Evolutionary conservation across 1,284 basidiomycete species (phyloP).

Genomic region (Ustilago sp.): DNA sequence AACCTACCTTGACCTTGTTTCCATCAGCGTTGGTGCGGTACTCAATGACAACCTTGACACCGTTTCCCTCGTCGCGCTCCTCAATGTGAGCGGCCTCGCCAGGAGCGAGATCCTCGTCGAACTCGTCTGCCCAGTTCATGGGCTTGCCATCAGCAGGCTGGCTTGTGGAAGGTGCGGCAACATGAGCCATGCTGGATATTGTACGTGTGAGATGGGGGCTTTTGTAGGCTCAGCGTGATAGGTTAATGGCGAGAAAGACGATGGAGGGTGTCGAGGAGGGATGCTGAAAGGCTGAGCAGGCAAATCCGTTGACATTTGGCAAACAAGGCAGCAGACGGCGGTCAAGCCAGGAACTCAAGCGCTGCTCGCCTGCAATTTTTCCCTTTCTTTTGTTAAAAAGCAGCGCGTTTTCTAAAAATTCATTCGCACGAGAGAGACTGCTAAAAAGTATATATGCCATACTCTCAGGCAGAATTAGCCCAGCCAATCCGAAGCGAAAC

Average conservation of each 20-base stretch:
- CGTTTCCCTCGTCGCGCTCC: slow-evolving; percentile 85
- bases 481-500: slow-evolving; percentile 11
- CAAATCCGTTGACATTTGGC: neutral
- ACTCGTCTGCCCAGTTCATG: slow-evolving; percentile 69
- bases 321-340: neutral
- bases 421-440: slow-evolving; percentile 25
- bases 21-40: slow-evolving; percentile 90
- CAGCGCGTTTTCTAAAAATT: slow-evolving; percentile 7
- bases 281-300: slow-evolving; percentile 12
- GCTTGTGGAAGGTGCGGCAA: slow-evolving; percentile 45
- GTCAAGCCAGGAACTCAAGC: no score
- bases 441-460: neutral
- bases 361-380: slow-evolving; percentile 19
- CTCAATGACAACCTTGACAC: slow-evolving; percentile 86
- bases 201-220: neutral
- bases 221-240: slow-evolving; percentile 1
- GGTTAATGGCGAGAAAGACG: slow-evolving; percentile 13
- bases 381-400: neutral
- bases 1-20: slow-evolving; percentile 82
- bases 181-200: slow-evolving; percentile 41
- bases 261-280: slow-evolving; percentile 14
- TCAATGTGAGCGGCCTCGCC: slow-evolving; percentile 60
- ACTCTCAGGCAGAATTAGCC: slow-evolving; percentile 2
- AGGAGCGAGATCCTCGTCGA: slow-evolving; percentile 55
- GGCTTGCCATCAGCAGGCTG: slow-evolving; percentile 48